These are phyloP conservation scores for Phaeophleospora eucalypticola DNA, from an alignment of 2,329 filamentous ascomycete genomes.

Conservation along the genomic window DNA sequence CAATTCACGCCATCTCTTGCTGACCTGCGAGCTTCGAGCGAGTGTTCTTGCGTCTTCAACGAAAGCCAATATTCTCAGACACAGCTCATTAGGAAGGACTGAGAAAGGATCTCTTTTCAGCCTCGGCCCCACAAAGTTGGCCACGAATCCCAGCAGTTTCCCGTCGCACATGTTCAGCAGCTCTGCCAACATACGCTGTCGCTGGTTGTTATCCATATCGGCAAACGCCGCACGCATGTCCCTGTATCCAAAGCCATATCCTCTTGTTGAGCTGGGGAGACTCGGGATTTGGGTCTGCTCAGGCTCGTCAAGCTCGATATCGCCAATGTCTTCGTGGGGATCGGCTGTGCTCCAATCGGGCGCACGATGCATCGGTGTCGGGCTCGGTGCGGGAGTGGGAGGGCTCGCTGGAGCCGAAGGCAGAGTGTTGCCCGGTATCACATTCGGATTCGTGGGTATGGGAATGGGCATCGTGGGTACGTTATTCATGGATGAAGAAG, in stretches of 20 bases:
- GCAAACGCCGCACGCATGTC: slow-evolving; percentile 78
- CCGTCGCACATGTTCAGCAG: slow-evolving; percentile 92
- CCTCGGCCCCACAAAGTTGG: slow-evolving; percentile 89
- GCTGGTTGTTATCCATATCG: slow-evolving; percentile 68
- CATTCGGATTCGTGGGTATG: slow-evolving; percentile 39
- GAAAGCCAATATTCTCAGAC: slow-evolving; percentile 88
- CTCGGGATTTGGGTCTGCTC: slow-evolving; percentile 22
- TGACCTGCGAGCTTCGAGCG: slow-evolving; percentile 92
- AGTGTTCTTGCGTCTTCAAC: slow-evolving; percentile 95
- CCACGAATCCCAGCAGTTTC: slow-evolving; percentile 90
- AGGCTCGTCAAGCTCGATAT: slow-evolving; percentile 29
- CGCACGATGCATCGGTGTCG: slow-evolving; percentile 59
- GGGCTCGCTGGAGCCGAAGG: slow-evolving; percentile 63
- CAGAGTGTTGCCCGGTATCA: slow-evolving; percentile 57
- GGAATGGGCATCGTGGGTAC: slow-evolving; percentile 43
- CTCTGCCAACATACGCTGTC: slow-evolving; percentile 78
- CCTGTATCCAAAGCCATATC: slow-evolving; percentile 49
- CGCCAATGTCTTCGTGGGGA: slow-evolving; percentile 75
- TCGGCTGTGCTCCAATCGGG: slow-evolving; percentile 73
- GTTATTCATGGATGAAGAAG: slow-evolving; percentile 22
- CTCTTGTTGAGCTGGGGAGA: slow-evolving; percentile 22
- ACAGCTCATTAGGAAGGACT: slow-evolving; percentile 86
- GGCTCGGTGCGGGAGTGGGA: slow-evolving; percentile 63
- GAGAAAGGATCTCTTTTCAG: slow-evolving; percentile 96
- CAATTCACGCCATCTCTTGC: slow-evolving; percentile 85